phyloP scores from a whole-genome alignment of 352 stramenopile species.

The Thraustochytrium striatum region DNA sequence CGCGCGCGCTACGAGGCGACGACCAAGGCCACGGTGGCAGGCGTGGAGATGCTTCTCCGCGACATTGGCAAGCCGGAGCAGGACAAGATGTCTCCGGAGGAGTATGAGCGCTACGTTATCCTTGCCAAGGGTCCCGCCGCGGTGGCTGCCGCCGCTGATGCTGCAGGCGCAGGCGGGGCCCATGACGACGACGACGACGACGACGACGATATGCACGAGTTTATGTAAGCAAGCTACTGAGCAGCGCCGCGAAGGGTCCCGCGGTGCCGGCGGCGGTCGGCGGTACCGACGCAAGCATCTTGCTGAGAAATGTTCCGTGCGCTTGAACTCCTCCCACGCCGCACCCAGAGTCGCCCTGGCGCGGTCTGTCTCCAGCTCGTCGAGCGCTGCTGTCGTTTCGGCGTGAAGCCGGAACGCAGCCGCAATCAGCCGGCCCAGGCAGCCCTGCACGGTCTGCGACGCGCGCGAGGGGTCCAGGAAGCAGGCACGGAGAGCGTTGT shows the following conservation, averaged over 20 bases:
- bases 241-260: not conserved
- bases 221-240: not conserved
- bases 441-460: not conserved
- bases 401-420: not conserved
- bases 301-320: not conserved
- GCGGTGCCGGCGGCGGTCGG: not conserved
- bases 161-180: not conserved
- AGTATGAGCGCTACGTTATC: not conserved
- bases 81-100: not conserved
- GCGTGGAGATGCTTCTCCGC: not conserved
- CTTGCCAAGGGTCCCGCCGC: not conserved
- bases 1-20: not conserved
- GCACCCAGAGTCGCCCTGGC: not conserved
- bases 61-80: not conserved
- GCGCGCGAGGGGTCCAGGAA: not conserved
- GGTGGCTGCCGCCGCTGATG: not conserved
- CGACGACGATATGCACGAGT: not conserved
- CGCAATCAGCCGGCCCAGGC: not conserved
- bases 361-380: not conserved
- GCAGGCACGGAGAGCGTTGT: not conserved
- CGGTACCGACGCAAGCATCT: not conserved
- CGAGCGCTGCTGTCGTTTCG: not conserved
- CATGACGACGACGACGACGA: not conserved
- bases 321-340: not conserved
- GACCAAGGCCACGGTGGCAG: not conserved